Evolutionary conservation across 1,139 yeast species (phyloP), one percentile per base, ranked within the genome.

Genomic region (Geotrichum siamense): DNA sequence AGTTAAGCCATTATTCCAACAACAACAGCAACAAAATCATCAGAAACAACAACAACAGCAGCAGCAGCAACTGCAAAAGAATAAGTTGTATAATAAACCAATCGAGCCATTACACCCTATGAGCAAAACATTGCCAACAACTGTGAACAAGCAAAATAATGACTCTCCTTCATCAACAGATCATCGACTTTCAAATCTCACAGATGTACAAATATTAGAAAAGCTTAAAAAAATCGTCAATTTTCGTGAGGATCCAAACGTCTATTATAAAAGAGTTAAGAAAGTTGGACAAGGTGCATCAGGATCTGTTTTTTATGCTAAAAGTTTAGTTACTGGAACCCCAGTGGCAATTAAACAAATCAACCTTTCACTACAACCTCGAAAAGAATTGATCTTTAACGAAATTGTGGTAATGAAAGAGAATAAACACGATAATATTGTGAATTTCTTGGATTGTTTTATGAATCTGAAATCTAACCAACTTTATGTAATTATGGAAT

Each of bases 201-300:
- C 83, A 33, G 96, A 91, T 53, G 77, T 82, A 45, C 96, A 91
- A 65, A 75, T 87, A 33, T 76, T 93, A 75, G 80, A 83, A 36
- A 85, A 83, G 60, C 72, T 93, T 55, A 77, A 82, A 52, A 78
- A 86, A 2, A 96, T 89, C 23, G 96, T 93, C 2, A 79, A 82
- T 52, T 33, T 33, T 26, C 76, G 75, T 52, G 74, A 77, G 39
- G 95, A 91, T 63, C 98, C 99, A 13, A 72, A 84, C 5, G 82
- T 87, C 27, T 73, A 79, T 48, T 93, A 86, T 67, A 83, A 82
- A 59, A 84, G 86, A 66, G 74, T 91, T 55, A 93, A 85, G 63
- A 87, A 87, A 60, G 95, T 96, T 2, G 99, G 99, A n/a, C 98
- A 93, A 67, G 99, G 99, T 57, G 99, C 98, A 0, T 79, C 91